These are phyloP conservation scores for Dacryopinax primogenitus DNA, from an alignment of 768 basidiomycete genomes.

Conservation along the genomic window DNA sequence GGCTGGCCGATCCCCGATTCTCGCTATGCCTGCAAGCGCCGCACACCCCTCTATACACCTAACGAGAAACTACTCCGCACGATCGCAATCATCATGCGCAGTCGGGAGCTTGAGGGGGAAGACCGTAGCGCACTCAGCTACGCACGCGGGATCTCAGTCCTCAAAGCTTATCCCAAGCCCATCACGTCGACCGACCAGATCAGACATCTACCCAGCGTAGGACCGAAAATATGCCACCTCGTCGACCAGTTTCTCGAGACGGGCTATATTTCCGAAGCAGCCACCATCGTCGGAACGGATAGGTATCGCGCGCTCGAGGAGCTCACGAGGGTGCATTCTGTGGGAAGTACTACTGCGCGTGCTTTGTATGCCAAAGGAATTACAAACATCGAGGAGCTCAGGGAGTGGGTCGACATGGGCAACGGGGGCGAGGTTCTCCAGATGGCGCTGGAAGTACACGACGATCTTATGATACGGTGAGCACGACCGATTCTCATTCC, in stretches of 20 bases:
- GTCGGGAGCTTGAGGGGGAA: slow-evolving; percentile 54
- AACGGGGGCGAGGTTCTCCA: slow-evolving; percentile 30
- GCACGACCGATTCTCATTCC: slow-evolving; percentile 13
- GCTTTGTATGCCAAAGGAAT: slow-evolving; percentile 22
- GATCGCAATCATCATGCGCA: slow-evolving; percentile 44
- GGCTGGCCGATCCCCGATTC: slow-evolving; percentile 19
- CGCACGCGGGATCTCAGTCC: slow-evolving; percentile 53
- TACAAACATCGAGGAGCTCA: slow-evolving; percentile 24
- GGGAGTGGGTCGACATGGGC: slow-evolving; percentile 16
- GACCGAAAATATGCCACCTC: neutral
- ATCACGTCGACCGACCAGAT: neutral
- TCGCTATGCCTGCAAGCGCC: slow-evolving; percentile 46
- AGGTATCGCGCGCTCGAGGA: slow-evolving; percentile 20
- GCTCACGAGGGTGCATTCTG: slow-evolving; percentile 25
- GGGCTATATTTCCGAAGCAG: slow-evolving; percentile 21
- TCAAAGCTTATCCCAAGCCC: neutral
- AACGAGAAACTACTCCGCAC: slow-evolving; percentile 54
- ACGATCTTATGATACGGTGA: slow-evolving; percentile 43
- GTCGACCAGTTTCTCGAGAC: slow-evolving; percentile 25
- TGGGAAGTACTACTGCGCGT: slow-evolving; percentile 24
- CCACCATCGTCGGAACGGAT: slow-evolving; percentile 20
- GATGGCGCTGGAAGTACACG: slow-evolving; percentile 45
- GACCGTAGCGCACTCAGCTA: slow-evolving; percentile 58
- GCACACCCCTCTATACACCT: slow-evolving; percentile 52
- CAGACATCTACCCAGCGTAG: neutral